Evolutionary conservation across 371 early-diverging fungal species (phyloP).

Genomic region (Mucor circinelloides): DNA sequence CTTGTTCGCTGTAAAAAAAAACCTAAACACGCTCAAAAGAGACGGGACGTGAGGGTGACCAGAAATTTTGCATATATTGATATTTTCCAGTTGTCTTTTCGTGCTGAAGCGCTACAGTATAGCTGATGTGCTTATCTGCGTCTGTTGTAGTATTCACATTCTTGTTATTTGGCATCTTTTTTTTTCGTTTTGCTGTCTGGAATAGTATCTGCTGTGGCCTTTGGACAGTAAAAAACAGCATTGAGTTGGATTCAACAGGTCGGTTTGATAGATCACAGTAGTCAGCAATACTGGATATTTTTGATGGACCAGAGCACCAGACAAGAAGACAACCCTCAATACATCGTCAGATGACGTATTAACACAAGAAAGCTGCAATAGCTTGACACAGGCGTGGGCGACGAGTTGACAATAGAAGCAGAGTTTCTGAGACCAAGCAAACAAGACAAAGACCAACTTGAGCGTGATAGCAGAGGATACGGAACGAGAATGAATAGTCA

Average conservation of each 20-base stretch:
- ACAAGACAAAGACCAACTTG: slow-evolving; percentile 48
- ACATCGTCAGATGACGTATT: slow-evolving; percentile 37
- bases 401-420: slow-evolving; percentile 59
- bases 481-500: too few species aligned
- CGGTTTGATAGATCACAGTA: slow-evolving; percentile 57
- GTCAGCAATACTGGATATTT: slow-evolving; percentile 59
- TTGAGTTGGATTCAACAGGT: slow-evolving; percentile 55
- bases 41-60: slow-evolving; percentile 57
- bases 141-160: slow-evolving; percentile 9
- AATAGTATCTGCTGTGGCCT: not conserved
- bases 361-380: slow-evolving; percentile 47
- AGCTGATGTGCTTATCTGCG: slow-evolving; percentile 17
- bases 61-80: slow-evolving; percentile 35
- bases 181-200: not conserved
- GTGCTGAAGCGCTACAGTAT: slow-evolving; percentile 64
- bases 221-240: slow-evolving; percentile 16
- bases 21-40: slow-evolving; percentile 47
- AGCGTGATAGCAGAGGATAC: too few species aligned
- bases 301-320: slow-evolving; percentile 57
- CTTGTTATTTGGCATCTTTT: slow-evolving; percentile 6
- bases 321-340: slow-evolving; percentile 53
- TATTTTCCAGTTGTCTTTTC: slow-evolving; percentile 25
- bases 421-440: slow-evolving; percentile 64
- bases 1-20: slow-evolving; percentile 22
- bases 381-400: slow-evolving; percentile 56